Evolutionary conservation across 2,329 filamentous ascomycete species (phyloP), one percentile per base, ranked within the genome.

Genomic region (Alternaria triticina): DNA sequence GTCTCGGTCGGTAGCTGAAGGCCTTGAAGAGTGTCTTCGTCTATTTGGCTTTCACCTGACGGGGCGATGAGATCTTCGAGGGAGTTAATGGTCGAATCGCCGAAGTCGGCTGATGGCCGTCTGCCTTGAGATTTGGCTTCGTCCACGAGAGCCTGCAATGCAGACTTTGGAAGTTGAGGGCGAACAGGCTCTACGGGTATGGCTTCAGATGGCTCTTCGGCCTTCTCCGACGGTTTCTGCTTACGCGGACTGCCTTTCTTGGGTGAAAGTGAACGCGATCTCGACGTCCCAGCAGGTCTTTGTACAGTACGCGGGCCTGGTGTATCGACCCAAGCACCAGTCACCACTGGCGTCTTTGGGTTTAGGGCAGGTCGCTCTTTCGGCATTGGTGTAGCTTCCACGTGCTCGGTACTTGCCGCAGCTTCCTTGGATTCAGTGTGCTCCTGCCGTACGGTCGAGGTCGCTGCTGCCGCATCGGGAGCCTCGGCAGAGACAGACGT

Each of bases 311-410:
- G 72, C n/a, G 73, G 74, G 4, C 69, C 78, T 28, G 82, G 82
- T 4, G 83, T 85, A 45, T 84, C 83, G 30, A 84, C 71, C 83
- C 83, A 85, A 23, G 80, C 83, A 23, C 83, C 83, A 49, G 80
- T 83, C 7, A 84, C 82, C 3, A 80, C 70, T 12, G 83, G 83
- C 4, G 83, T 84, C 59, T 82, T 82, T 6, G 77, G 70, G 17
- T 74, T 67, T 8, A 74, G 49, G 25, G 68, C 46, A 4, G 73
- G 60, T 6, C 55, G 70, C 22, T 74, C 69, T 23, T 61, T 57
- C 23, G 76, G 74, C 54, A 75, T 67, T 17, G 77, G 76, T 20
- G 76, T 79, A 6, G 67, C 69, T 50, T 77, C 71, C 10, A 72
- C 49, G 2, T 71, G 66, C 28, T 49, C 60, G 22, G 56, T 20